phyloP scores from a whole-genome alignment of 179 eudicot genomes.

The Spergularia azorica region DNA sequence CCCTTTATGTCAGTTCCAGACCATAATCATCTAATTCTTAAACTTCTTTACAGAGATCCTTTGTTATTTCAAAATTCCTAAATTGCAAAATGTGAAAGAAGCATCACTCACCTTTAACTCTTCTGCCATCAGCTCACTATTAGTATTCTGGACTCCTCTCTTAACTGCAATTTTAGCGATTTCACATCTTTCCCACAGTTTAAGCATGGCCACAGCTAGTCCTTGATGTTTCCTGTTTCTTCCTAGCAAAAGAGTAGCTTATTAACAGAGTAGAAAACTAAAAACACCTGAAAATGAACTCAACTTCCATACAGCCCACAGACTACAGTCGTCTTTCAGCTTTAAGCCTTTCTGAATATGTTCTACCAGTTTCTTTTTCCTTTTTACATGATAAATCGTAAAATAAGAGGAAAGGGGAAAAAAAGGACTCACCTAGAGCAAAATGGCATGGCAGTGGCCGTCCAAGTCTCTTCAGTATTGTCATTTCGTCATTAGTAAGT shows the following conservation, averaged over 20 bases:
- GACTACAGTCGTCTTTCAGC: background rate
- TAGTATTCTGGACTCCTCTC: conserved; percentile 90
- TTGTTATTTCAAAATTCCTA: conserved; percentile 21
- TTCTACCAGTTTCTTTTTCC: background rate
- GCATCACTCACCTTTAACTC: conserved; percentile 80
- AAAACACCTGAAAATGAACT: background rate
- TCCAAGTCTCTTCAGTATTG: conserved; percentile 79
- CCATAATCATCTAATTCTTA: background rate
- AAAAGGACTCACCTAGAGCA: conserved; percentile 66
- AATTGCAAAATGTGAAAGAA: conserved; percentile 22
- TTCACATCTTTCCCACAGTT: conserved; percentile 98
- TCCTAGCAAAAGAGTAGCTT: conserved; percentile 42
- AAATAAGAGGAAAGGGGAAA: background rate
- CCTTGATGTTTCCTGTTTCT: conserved; percentile 92
- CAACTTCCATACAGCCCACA: conserved; percentile 6
- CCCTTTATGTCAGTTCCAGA: background rate
- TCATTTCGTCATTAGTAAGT: conserved; percentile 94
- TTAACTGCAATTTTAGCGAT: conserved; percentile 91
- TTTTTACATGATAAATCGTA: background rate
- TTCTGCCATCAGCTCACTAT: conserved; percentile 88
- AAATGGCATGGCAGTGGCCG: conserved; percentile 95
- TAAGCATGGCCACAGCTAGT: conserved; percentile 82
- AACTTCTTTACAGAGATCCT: background rate
- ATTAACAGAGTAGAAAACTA: background rate
- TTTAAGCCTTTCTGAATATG: background rate